These are phyloP conservation scores for Pythium diclinum DNA, from an alignment of 352 stramenopile species.

Conservation along the genomic window DNA sequence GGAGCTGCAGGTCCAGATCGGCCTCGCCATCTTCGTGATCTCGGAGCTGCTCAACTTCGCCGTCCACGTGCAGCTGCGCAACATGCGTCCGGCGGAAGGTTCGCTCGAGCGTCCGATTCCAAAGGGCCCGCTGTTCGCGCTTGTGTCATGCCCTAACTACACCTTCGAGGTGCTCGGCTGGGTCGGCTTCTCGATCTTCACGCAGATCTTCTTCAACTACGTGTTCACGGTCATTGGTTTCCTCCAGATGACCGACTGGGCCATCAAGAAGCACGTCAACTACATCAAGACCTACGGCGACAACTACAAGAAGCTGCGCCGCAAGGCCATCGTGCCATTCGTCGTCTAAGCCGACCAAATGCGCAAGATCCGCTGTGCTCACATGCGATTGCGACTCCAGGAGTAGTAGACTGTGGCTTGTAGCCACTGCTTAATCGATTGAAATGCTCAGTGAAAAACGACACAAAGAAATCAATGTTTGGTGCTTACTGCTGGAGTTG, in stretches of 20 bases:
- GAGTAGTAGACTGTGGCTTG: background rate
- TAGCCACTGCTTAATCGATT: background rate
- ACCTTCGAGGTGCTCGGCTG: constrained; percentile 88
- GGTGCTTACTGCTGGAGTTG: background rate
- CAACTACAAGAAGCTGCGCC: constrained; percentile 85
- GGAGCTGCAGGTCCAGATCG: constrained; percentile 49
- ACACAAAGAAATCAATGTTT: background rate
- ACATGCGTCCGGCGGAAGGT: constrained; percentile 70
- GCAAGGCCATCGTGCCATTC: constrained; percentile 85
- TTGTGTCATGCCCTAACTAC: constrained; percentile 91
- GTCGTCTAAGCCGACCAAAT: constrained; percentile 46
- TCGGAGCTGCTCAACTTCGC: constrained; percentile 83
- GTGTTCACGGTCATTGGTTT: constrained; percentile 85
- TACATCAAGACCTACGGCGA: constrained; percentile 87
- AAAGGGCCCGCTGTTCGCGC: constrained; percentile 70
- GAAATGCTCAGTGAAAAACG: background rate
- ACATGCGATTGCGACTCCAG: too few relatives aligned
- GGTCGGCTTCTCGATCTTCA: constrained; percentile 87
- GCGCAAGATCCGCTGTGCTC: too few relatives aligned
- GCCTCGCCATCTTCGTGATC: constrained; percentile 58
- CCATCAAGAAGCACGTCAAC: constrained; percentile 83
- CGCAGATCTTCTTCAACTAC: constrained; percentile 78
- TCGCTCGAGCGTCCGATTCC: constrained; percentile 70
- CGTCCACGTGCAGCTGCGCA: constrained; percentile 83
- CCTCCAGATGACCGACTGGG: constrained; percentile 89